Conservation (phyloP, 2,329 filamentous ascomycete genomes). For the Botrytis fragariae region DNA sequence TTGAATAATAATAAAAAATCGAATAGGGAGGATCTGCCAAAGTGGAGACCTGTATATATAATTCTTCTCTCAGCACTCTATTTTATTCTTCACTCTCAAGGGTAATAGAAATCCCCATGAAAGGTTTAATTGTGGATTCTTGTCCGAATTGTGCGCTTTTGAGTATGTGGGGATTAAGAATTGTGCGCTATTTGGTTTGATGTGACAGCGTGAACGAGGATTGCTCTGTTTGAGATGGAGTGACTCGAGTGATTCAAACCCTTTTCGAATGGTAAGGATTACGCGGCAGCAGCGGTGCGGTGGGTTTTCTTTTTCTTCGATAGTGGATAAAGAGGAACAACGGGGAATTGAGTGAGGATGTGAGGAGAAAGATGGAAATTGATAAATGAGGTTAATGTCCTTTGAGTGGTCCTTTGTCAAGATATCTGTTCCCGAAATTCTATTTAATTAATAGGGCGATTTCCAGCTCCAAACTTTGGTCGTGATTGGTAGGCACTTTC, state of each 20-base stretch:
- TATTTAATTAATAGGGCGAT: background rate
- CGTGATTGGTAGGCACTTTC: background rate
- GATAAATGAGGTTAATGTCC: background rate
- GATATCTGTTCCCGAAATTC: background rate
- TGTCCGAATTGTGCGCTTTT: conserved; percentile 8
- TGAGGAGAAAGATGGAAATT: background rate
- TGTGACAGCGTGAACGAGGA: background rate
- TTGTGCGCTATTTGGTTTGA: conserved; percentile 18
- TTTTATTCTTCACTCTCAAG: background rate
- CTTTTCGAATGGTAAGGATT: conserved; percentile 3
- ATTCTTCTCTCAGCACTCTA: background rate
- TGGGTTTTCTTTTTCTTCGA: background rate
- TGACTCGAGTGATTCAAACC: background rate
- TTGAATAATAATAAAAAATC: conserved; percentile 9
- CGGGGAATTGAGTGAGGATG: background rate
- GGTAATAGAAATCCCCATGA: conserved; percentile 6
- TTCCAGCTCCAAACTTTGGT: background rate
- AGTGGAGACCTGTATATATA: conserved; percentile 5
- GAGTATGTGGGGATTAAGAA: conserved; percentile 10
- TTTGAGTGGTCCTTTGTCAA: background rate
- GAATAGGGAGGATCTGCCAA: conserved; percentile 17
- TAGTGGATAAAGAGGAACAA: conserved; percentile 1
- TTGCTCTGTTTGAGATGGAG: conserved; percentile 5
- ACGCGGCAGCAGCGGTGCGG: conserved; percentile 7
- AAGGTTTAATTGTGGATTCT: conserved; percentile 9